These are phyloP conservation scores for Rhizodiscina lignyota DNA, from an alignment of 495 filamentous ascomycete genomes.

Conservation along the genomic window DNA sequence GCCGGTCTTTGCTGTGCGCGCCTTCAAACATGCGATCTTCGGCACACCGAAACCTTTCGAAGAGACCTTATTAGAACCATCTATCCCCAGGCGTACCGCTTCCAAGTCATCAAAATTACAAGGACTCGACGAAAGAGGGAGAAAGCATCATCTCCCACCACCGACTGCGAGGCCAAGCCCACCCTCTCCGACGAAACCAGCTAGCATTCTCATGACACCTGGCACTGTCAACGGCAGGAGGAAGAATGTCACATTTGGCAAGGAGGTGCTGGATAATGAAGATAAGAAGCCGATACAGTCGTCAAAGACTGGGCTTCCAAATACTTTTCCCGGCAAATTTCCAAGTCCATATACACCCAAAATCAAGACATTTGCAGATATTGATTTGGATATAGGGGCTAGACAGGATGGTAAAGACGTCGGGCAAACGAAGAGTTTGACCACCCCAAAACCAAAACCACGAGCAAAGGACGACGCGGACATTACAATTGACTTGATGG, in stretches of 20 bases:
- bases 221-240: conserved; percentile 60
- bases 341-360: conserved; percentile 45
- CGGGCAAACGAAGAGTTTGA: conserved; percentile 5
- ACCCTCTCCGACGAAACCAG: conserved; percentile 43
- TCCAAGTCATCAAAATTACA: too few species aligned
- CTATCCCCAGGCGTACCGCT: background rate
- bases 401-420: conserved; percentile 22
- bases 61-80: conserved; percentile 3
- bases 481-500: conserved; percentile 57
- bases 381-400: conserved; percentile 1
- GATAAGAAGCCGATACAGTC: conserved; percentile 24
- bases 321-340: conserved; percentile 41
- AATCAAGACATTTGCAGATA: conserved; percentile 6
- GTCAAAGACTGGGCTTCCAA: conserved; percentile 30
- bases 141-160: too few species aligned
- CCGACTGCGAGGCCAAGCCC: conserved; percentile 19
- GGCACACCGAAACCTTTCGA: conserved; percentile 50
- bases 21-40: conserved; percentile 80
- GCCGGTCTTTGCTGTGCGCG: conserved; percentile 83
- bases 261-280: conserved; percentile 46
- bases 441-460: background rate
- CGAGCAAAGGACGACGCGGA: conserved; percentile 33
- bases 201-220: conserved; percentile 74
- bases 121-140: too few species aligned
- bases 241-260: conserved; percentile 80